phyloP scores from a whole-genome alignment of 2,329 filamentous ascomycete genomes.

The Phoma sp. region DNA sequence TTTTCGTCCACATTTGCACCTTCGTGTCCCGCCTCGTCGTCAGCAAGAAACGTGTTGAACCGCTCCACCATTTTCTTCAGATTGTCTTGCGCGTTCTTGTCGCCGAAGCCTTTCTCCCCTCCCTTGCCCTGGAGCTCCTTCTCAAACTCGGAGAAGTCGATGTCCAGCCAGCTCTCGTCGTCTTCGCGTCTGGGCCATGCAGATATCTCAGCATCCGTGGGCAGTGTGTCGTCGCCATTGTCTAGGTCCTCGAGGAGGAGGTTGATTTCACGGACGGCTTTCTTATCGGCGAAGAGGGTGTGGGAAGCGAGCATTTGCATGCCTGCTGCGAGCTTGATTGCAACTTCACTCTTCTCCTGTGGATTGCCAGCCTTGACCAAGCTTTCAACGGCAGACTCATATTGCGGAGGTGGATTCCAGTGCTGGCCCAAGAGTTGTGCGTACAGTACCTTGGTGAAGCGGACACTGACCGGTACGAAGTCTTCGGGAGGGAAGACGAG shows the following conservation, averaged over 20 bases:
- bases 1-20: constrained; percentile 68
- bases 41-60: constrained; percentile 91
- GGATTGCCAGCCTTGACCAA: constrained; percentile 41
- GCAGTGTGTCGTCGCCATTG: constrained; percentile 73
- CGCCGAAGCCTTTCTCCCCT: constrained; percentile 59
- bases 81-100: constrained; percentile 72
- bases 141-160: constrained; percentile 89
- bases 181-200: constrained; percentile 77
- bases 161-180: constrained; percentile 89
- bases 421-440: constrained; percentile 89
- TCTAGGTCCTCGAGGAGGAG: constrained; percentile 77
- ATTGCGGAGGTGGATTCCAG: constrained; percentile 70
- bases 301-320: constrained; percentile 85
- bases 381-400: constrained; percentile 52
- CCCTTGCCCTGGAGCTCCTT: constrained; percentile 68
- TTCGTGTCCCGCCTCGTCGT: constrained; percentile 80
- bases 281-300: constrained; percentile 70
- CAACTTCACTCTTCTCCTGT: constrained; percentile 64
- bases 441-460: constrained; percentile 87
- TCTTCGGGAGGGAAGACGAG: constrained; percentile 77
- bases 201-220: constrained; percentile 74
- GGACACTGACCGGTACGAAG: constrained; percentile 77
- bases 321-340: constrained; percentile 89
- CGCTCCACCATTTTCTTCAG: constrained; percentile 88
- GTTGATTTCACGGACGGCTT: constrained; percentile 74